phyloP scores from a whole-genome alignment of 176 grass and related monocot species.

The Oryza glumipatula region DNA sequence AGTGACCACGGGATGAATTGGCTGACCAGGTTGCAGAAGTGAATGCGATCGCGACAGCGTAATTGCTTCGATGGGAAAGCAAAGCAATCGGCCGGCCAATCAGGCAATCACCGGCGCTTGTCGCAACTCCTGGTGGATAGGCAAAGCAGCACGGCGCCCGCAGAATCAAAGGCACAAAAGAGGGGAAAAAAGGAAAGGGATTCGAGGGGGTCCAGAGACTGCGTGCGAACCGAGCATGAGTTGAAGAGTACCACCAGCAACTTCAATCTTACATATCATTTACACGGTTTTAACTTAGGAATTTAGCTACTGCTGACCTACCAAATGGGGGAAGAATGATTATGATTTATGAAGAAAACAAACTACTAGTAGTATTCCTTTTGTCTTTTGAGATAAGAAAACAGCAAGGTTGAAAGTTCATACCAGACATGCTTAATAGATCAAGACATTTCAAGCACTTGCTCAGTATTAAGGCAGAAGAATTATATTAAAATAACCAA shows the following conservation, averaged over 20 bases:
- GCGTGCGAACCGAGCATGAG: too few species aligned
- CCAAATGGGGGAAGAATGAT: neutral
- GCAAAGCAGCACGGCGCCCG: neutral
- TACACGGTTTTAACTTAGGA: too few species aligned
- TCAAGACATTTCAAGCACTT: neutral
- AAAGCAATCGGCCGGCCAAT: too few species aligned
- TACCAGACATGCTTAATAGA: neutral
- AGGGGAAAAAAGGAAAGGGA: neutral
- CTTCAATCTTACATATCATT: too few species aligned
- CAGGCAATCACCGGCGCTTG: neutral
- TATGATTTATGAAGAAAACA: neutral
- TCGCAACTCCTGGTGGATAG: neutral
- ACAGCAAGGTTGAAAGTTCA: neutral
- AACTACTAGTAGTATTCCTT: neutral
- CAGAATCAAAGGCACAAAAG: neutral
- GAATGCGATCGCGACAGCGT: conserved; percentile 18
- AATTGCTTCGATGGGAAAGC: neutral
- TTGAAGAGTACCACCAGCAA: neutral
- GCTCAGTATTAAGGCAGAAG: neutral
- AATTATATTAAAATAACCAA: neutral
- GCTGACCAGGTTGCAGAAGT: neutral
- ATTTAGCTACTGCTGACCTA: too few species aligned
- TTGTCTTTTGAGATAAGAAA: too few species aligned
- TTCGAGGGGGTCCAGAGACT: neutral
- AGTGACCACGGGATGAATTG: neutral